Percentiles rank a stretch among this genome's conserved stretches.
phyloP scores from a whole-genome alignment of 108 stramenopile genomes.

The Nitzschia sp. region DNA sequence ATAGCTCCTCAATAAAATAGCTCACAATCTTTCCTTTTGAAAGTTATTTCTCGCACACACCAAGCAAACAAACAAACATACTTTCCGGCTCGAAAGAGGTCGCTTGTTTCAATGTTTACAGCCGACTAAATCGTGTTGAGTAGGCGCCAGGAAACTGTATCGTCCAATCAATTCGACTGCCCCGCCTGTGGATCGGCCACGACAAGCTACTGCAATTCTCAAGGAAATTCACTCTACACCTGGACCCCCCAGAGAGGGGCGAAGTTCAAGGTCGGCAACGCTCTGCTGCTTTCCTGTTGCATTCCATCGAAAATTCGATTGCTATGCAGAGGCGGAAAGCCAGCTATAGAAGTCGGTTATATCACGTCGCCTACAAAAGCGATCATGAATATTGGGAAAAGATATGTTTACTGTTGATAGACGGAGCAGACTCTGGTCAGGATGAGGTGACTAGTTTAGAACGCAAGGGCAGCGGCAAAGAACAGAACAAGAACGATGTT shows the following conservation, averaged over 20 bases:
- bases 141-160: slow-evolving; percentile 58
- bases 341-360: slow-evolving; percentile 79
- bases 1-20: no score
- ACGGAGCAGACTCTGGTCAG: no score
- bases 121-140: slow-evolving; percentile 69
- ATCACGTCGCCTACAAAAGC: slow-evolving; percentile 71
- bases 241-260: slow-evolving; percentile 25
- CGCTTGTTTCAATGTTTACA: slow-evolving; percentile 39
- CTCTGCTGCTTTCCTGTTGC: slow-evolving; percentile 77
- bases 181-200: slow-evolving; percentile 35
- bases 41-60: slow-evolving; percentile 59
- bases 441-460: no score
- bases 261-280: slow-evolving; percentile 68
- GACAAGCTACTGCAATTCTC: slow-evolving; percentile 33
- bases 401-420: neutral
- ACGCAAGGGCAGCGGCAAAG: neutral
- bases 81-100: slow-evolving; percentile 58
- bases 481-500: neutral
- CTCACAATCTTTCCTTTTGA: no score
- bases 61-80: slow-evolving; percentile 81
- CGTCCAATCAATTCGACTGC: slow-evolving; percentile 50
- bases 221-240: slow-evolving; percentile 87
- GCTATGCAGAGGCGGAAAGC: slow-evolving; percentile 75
- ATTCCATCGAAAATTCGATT: slow-evolving; percentile 68
- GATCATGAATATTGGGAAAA: neutral